Evolutionary conservation across 306 rosid genomes (phyloP), one percentile per base, ranked within the genome.

Genomic region (Crotalaria pallida): DNA sequence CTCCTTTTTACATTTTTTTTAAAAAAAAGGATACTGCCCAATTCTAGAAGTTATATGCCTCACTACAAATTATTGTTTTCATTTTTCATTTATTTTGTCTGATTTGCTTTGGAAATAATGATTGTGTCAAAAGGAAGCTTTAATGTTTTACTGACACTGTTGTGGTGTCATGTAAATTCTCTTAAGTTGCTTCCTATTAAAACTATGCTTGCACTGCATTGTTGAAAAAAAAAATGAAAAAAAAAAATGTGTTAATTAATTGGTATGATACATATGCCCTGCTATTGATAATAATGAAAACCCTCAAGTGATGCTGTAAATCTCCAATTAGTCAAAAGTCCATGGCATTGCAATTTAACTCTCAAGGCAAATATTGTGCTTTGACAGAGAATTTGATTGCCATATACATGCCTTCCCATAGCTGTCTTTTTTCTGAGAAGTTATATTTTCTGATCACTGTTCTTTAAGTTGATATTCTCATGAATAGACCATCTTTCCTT

Each of bases 121-220:
- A 31, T 24, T 24, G 58, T 49, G 74, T 47, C 57, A 31, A 57
- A 36, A 66, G 43, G 73, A 56, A 49, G 75, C 64, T 69, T 36
- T 23, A 34, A 41, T 5, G 43, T 57, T 38, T 38, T 43, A 15
- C n/a, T 21, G 60, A 7, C 48, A 10, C 31, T 41, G 24, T 71
- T 36, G 55, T 24, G 60, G 50, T 58, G 72, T 52, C 44, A 53
- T 12, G 3, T 51, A 36, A 29, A 11, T n/a, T n/a, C n/a, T n/a
- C n/a, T n/a, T 18, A 29, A 73, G 57, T 52, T 26, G 22, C 47
- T 51, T 17, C 47, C 38, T 16, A 18, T 7, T 60, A 16, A 63
- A 79, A 53, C 11, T 79, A 55, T 33, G 48, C 17, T 62, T 50
- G 57, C 0, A 59, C 13, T 73, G 17, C 41, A 24, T 40, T 65